These are phyloP conservation scores for Pelargonium australe DNA, from an alignment of 441 rosid genomes.

Conservation along the genomic window DNA sequence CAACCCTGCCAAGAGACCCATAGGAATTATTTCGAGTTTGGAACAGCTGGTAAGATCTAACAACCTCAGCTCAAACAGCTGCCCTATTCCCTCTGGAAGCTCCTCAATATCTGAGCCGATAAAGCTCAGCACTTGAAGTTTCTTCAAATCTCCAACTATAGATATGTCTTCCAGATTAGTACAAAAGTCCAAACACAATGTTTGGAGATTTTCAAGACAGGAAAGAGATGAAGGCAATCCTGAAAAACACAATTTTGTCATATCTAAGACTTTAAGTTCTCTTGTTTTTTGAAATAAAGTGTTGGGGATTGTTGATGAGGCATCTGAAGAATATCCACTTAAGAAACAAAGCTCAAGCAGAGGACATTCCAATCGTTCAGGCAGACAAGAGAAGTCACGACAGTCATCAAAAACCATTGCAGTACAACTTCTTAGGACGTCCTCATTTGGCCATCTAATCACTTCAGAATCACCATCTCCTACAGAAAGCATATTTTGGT, in stretches of 20 bases:
- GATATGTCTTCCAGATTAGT: neutral
- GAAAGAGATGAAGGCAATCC: conserved; percentile 18
- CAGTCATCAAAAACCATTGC: neutral
- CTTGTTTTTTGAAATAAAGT: conserved; percentile 8
- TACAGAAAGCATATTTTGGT: neutral
- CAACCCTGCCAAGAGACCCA: conserved; percentile 19
- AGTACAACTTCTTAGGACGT: neutral
- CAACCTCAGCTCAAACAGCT: conserved; percentile 22
- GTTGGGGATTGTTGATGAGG: neutral
- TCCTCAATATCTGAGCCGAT: conserved; percentile 3
- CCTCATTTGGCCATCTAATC: neutral
- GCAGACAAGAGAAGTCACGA: neutral
- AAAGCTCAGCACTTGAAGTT: conserved; percentile 30
- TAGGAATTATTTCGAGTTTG: conserved; percentile 10
- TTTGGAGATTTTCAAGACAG: conserved; percentile 4
- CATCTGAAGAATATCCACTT: neutral
- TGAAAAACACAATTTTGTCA: neutral
- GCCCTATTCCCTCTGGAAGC: conserved; percentile 21
- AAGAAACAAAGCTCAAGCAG: neutral
- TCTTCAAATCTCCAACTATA: conserved; percentile 6
- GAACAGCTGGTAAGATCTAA: conserved; percentile 18
- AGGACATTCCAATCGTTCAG: neutral
- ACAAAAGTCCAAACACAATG: conserved; percentile 17
- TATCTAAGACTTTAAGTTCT: conserved; percentile 15
- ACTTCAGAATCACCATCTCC: neutral